Evolutionary conservation across 306 rosid species (phyloP), one percentile per base, ranked within the genome.

Genomic region (Inga laurina): DNA sequence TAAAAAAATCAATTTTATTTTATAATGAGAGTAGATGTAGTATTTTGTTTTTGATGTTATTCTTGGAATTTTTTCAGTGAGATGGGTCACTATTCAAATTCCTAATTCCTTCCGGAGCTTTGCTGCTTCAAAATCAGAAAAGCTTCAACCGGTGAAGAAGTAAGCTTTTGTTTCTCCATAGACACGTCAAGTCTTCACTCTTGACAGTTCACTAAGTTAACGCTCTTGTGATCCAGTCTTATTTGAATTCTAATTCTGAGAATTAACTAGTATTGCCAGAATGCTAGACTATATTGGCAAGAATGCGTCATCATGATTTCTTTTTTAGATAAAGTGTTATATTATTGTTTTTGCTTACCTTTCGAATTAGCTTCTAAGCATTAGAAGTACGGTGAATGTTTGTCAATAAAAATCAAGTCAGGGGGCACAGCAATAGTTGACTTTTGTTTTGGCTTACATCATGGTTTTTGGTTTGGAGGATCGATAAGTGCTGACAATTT

Each of bases 101-200:
- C 88, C 82, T 19, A 24, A 39, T 85, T 78, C 85, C 5, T 73
- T 75, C 39, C 80, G 92, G 86, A 72, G 90, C 83, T 90, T 85
- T 78, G 90, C 97, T 69, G 80, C 83, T 85, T 88, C 75, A 59
- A 91, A 85, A 81, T 83, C 90, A 16, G 91, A 76, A 48, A 90
- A 86, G 85, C 67, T 83, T 89, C 87, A 86, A 45, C 87, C 85
- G 10, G 67, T 84, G 67, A 92, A 90, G 80, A 92, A 90, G 97
- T 93, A 76, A 87, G 91, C 78, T 79, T 84, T 84, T 83, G 64
- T 82, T 84, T 79, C 57, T 72, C 57, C 49, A 44, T 80, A 22
- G 41, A 45, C 44, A 24, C 59, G 51, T 79, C 22, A 24, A 51
- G 24, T 72, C 61, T 66, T 84, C 11, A 21, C 10, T 34, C 48